Percentiles rank a stretch among this genome's conserved stretches.
phyloP scores from a whole-genome alignment of 352 stramenopile species.

The Globisporangium emineosum region DNA sequence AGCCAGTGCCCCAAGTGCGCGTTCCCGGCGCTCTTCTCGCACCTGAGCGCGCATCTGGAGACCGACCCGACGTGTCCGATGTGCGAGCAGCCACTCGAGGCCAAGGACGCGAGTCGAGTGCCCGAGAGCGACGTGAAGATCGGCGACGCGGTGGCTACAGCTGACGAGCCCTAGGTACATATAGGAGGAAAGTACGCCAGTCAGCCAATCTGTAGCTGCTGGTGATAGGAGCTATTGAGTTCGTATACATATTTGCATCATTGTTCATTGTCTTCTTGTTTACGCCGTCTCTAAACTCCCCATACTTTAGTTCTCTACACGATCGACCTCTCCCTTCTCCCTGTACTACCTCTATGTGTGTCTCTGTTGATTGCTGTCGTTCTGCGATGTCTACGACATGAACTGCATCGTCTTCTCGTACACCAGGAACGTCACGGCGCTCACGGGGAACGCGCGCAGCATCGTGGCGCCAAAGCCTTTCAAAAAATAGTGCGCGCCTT shows the following conservation, averaged over 20 bases:
- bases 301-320: slow-evolving; percentile 3
- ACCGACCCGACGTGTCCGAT: slow-evolving; percentile 70
- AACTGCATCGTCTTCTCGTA: slow-evolving; percentile 85
- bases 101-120: slow-evolving; percentile 29
- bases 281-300: background rate
- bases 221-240: background rate
- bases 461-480: slow-evolving; percentile 81
- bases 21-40: slow-evolving; percentile 88
- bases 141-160: slow-evolving; percentile 19
- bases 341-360: slow-evolving; percentile 6
- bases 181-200: background rate
- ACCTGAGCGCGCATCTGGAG: slow-evolving; percentile 81
- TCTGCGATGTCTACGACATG: slow-evolving; percentile 41
- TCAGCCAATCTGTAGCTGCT: background rate
- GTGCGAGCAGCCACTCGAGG: slow-evolving; percentile 58
- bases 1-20: slow-evolving; percentile 85
- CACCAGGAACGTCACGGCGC: slow-evolving; percentile 81
- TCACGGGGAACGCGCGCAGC: slow-evolving; percentile 79
- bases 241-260: slow-evolving; percentile 13
- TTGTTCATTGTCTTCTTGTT: background rate
- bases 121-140: slow-evolving; percentile 47
- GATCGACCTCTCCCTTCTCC: background rate
- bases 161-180: slow-evolving; percentile 5
- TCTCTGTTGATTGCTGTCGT: background rate
- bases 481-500: slow-evolving; percentile 70